Evolutionary conservation across 225 moss, liverwort and hornwort genomes (phyloP), one percentile per base, ranked within the genome.

Genomic region (Sphagnum tenellum): DNA sequence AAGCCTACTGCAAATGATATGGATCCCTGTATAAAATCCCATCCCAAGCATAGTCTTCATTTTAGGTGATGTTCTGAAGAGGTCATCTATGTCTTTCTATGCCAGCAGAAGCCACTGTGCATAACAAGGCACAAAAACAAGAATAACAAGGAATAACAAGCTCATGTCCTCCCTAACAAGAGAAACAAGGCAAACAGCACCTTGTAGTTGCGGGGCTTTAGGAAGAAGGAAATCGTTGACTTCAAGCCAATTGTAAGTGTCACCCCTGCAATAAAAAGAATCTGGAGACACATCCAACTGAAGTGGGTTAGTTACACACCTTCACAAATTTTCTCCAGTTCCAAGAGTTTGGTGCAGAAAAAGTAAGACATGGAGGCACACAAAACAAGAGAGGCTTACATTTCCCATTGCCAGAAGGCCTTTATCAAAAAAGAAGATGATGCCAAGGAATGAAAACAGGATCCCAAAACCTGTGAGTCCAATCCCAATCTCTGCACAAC

Each of bases 171-270:
- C 29, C 29, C 29, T 29, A 0, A 12, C 48, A 51, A 29, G 64
- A 49, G 50, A 64, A 8, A 61, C 3, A 9, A 47, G 12, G 47
- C 10, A 44, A 12, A 8, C 7, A 60, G 9, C 48, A 94, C 93
- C 94, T 90, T 98, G 55, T 92, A 98, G 73, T 98, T 98, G 69
- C 96, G 96, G 69, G 87, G 90, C 76, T 98, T 98, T 60, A 93
- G 77, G 69, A 98, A 98, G 50, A 98, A 98, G 7, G 93, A 87
- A 4, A 90, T 74, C 3, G 96, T 93, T 65, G 90, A 93, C 77
- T 90, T 98, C 45, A 87, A 71, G 67, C 96, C 96, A 64, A 98
- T 98, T 50, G 96, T 93, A 46, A 98, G 82, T 61, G 85, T 90
- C 44, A 98, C 85, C 68, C 96, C 93, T 64, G 92, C 80, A 67